phyloP scores from a whole-genome alignment of 2,329 filamentous ascomycete genomes.

The Cercospora nicotianae region DNA sequence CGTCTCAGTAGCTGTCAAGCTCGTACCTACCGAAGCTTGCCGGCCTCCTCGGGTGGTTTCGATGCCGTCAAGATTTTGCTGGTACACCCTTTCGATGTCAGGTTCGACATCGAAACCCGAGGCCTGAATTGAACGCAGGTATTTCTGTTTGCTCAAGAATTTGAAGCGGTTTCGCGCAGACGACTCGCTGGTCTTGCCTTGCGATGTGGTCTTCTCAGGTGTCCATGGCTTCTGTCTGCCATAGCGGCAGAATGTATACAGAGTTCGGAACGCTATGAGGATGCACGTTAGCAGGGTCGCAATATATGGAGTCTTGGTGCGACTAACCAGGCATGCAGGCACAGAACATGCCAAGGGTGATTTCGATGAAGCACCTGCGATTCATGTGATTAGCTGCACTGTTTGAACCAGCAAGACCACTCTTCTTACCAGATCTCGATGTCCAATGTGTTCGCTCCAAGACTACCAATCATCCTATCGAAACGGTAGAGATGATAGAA shows the following conservation, averaged over 20 bases:
- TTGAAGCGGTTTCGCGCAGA: neutral
- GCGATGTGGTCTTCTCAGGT: neutral
- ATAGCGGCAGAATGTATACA: neutral
- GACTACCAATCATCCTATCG: neutral
- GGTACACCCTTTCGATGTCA: neutral
- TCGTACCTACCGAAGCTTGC: neutral
- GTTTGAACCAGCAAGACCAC: neutral
- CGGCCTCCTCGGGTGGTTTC: neutral
- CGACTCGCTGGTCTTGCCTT: neutral
- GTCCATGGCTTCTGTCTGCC: neutral
- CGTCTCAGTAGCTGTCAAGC: neutral
- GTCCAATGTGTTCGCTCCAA: neutral
- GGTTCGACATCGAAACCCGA: neutral
- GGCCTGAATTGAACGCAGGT: neutral
- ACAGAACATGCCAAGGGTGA: slow-evolving; percentile 4
- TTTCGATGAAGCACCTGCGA: neutral
- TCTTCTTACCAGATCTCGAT: slow-evolving; percentile 2
- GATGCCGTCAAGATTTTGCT: neutral
- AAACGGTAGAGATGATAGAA: slow-evolving; percentile 5
- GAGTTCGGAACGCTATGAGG: neutral
- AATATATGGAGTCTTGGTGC: neutral
- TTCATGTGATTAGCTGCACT: neutral
- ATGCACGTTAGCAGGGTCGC: neutral
- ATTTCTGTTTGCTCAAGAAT: neutral
- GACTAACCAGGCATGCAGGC: slow-evolving; percentile 7